Conservation (phyloP, 352 stramenopile genomes). For the Plasmopara viticola region DNA sequence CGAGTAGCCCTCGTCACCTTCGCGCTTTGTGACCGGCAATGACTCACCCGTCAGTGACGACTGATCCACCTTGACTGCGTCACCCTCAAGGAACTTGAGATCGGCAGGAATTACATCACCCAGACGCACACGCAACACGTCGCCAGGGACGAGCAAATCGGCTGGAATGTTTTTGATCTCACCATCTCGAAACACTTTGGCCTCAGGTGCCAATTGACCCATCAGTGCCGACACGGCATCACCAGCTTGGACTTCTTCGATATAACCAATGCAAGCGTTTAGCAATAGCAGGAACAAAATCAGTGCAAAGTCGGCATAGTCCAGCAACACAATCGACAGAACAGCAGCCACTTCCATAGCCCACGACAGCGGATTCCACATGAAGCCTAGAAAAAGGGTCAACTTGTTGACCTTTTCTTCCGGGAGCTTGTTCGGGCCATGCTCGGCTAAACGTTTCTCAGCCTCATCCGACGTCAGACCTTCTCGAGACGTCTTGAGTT, state of each 20-base stretch:
- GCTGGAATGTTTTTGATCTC: conserved; percentile 60
- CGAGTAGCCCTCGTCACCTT: conserved; percentile 76
- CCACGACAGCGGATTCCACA: conserved; percentile 82
- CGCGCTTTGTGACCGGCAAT: conserved; percentile 85
- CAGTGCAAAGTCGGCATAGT: conserved; percentile 69
- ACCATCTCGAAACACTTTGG: conserved; percentile 79
- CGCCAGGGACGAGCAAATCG: conserved; percentile 60
- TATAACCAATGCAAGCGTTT: conserved; percentile 73
- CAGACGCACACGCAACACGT: conserved; percentile 71
- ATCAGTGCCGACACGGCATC: conserved; percentile 87
- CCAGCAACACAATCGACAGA: conserved; percentile 66
- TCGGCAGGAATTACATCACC: conserved; percentile 92
- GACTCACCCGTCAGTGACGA: conserved; percentile 92
- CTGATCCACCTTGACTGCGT: conserved; percentile 85
- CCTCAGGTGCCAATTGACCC: conserved; percentile 78
- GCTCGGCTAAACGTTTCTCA: conserved; percentile 62
- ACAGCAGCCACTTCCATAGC: conserved; percentile 74
- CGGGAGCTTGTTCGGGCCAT: conserved; percentile 78
- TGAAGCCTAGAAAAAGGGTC: conserved; percentile 69
- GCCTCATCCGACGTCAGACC: conserved; percentile 72
- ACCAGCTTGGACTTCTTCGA: conserved; percentile 81
- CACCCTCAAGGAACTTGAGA: conserved; percentile 79
- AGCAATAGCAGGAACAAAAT: conserved; percentile 67
- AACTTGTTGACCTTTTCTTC: conserved; percentile 76
- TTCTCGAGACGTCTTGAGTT: conserved; percentile 66